Conservation (phyloP, 2,329 filamentous ascomycete genomes). For the Phaeosphaeriaceae sp. region DNA sequence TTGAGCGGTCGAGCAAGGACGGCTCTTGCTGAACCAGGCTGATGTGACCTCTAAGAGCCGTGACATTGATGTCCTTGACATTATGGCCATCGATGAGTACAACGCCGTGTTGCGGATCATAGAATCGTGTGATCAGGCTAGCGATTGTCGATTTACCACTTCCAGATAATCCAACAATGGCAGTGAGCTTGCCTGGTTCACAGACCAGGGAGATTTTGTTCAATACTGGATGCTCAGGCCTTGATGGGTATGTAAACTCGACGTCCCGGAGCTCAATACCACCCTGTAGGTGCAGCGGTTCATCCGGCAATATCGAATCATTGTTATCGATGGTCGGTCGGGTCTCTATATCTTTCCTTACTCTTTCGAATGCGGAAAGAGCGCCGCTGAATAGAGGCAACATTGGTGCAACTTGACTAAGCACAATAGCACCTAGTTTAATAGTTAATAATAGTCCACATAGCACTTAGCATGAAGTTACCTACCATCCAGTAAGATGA, state of each 20-base stretch:
- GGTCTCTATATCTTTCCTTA: conserved; percentile 65
- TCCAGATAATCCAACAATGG: conserved; percentile 52
- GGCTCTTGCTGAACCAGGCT: conserved; percentile 60
- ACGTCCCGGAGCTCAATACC: conserved; percentile 49
- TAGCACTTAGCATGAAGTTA: not conserved
- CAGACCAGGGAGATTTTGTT: conserved; percentile 47
- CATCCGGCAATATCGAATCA: conserved; percentile 29
- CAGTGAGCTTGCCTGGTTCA: conserved; percentile 50
- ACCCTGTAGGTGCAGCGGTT: conserved; percentile 54
- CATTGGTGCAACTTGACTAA: conserved; percentile 56
- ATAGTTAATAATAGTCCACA: not conserved
- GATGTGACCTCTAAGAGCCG: conserved; percentile 45
- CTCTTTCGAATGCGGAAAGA: conserved; percentile 63
- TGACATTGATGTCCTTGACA: conserved; percentile 47
- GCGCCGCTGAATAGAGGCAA: conserved; percentile 60
- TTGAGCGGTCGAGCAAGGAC: conserved; percentile 58
- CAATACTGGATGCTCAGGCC: conserved; percentile 49
- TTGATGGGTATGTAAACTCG: conserved; percentile 51
- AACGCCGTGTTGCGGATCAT: conserved; percentile 60
- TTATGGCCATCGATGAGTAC: conserved; percentile 62
- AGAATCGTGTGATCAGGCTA: conserved; percentile 47
- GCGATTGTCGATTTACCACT: conserved; percentile 54
- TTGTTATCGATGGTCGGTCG: conserved; percentile 49
- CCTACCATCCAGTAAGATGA: conserved; percentile 60
- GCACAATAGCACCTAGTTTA: conserved; percentile 52